Base-by-base conservation (phyloP, 2,329 filamentous ascomycete species). In the Exophiala sp. region DNA sequence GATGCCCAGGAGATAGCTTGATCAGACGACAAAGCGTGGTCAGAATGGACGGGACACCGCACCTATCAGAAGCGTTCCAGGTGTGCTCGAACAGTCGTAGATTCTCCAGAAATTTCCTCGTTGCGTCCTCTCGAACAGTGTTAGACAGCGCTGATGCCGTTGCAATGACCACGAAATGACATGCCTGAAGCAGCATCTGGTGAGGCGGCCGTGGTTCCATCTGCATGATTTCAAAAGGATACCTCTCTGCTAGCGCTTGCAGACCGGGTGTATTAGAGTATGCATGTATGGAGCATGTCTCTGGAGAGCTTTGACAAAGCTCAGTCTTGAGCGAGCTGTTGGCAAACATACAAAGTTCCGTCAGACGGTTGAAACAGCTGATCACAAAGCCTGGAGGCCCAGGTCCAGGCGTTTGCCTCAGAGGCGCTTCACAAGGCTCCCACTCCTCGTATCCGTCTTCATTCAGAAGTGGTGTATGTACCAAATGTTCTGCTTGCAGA, bases 381-480 rank as follows among this genome's bases (percentile, higher is more conserved):
- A 76, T 61, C 3, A 71, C 67, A 38, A 74, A 68, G 10, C 73
- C 66, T 2, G 69, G 70, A 9, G 68, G 66, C 62, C 60, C 41
- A 55, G 48, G 19, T 61, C 57, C 48, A 62, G 55, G 53, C 49
- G 71, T 59, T 52, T 73, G 72, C 18, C 41, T 19, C 14, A 22
- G 35, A 32, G 43, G 32, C 21, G 81, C 77, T 14, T 73, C 72
- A 85, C 85, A 88, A 1, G 82, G 80, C 57, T 85, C 80, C 84
- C 84, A 88, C 67, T 88, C 83, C 60, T 88, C 85, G 16, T 83
- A 68, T 1, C 82, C 82, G 58, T 85, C 81, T 63, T 86, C 82
- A 21, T 79, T 73, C 2, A 85, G 68, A 2, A 68, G 65, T 8
- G 74, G 74, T 23, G 73, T 62, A 21, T 38, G 13, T 11, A 34